phyloP scores from a whole-genome alignment of 139 green algal species.

The Closterium sp. region DNA sequence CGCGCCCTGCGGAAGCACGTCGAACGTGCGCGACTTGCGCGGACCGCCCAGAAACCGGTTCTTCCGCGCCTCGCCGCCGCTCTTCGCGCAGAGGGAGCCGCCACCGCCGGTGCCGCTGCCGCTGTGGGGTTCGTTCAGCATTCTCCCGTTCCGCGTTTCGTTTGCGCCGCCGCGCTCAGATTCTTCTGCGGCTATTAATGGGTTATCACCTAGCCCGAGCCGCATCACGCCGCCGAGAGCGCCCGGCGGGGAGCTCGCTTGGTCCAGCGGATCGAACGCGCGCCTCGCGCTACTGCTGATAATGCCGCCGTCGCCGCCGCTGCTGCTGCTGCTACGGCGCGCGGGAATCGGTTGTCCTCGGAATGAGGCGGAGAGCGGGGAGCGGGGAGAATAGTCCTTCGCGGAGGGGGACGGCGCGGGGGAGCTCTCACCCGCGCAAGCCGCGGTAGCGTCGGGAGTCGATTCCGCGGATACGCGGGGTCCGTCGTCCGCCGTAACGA shows the following conservation, averaged over 20 bases:
- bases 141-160: background rate
- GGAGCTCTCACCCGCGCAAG: background rate
- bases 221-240: background rate
- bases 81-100: no score
- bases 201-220: background rate
- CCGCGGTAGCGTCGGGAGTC: background rate
- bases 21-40: background rate
- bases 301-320: background rate
- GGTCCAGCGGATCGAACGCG: background rate
- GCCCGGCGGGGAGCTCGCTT: background rate
- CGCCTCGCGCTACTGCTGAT: background rate
- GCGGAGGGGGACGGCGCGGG: background rate
- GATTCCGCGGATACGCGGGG: background rate
- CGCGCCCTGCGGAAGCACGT: background rate
- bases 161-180: background rate
- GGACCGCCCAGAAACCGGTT: background rate
- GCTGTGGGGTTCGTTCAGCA: background rate
- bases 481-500: no score
- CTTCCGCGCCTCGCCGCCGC: background rate
- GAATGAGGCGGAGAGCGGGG: background rate
- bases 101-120: no score
- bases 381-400: background rate
- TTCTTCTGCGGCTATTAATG: background rate
- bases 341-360: background rate
- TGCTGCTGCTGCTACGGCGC: background rate